Conservation (phyloP, 2,329 filamentous ascomycete genomes). For the Bertia moriformis region DNA sequence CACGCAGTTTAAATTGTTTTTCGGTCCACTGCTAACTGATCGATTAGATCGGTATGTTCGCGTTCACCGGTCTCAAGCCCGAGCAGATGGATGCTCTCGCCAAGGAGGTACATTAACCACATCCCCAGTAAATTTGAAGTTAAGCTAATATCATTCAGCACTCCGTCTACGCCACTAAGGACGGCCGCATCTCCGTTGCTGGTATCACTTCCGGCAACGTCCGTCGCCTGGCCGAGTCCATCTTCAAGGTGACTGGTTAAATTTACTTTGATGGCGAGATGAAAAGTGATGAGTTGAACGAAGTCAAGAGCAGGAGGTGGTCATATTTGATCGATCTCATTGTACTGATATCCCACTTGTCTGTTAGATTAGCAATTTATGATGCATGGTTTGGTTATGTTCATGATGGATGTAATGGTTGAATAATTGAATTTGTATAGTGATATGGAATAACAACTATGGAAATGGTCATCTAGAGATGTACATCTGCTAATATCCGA, state of each 20-base stretch:
- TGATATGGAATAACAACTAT: too few relatives aligned
- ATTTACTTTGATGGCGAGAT: too few relatives aligned
- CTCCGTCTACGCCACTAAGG: slow-evolving; percentile 65
- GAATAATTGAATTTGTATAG: too few relatives aligned
- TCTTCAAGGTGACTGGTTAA: slow-evolving; percentile 39
- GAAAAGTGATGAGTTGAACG: too few relatives aligned
- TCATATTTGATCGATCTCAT: too few relatives aligned
- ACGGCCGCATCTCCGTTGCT: slow-evolving; percentile 45
- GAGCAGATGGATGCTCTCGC: slow-evolving; percentile 61
- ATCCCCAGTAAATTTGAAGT: background rate
- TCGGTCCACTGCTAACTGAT: background rate
- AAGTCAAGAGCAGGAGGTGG: too few relatives aligned
- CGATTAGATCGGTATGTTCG: slow-evolving; percentile 61
- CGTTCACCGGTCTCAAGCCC: slow-evolving; percentile 57
- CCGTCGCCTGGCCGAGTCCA: slow-evolving; percentile 40
- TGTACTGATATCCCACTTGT: background rate
- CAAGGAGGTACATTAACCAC: slow-evolving; percentile 40
- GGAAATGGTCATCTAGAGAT: too few relatives aligned
- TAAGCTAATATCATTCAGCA: slow-evolving; percentile 18
- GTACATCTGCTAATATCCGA: too few relatives aligned
- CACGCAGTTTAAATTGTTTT: background rate
- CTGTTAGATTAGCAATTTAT: background rate
- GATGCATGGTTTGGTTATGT: background rate
- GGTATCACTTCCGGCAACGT: slow-evolving; percentile 45
- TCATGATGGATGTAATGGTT: too few relatives aligned